A percentile compares a stretch with the other conserved stretches of the same genome.
Conservation (phyloP, 1,284 basidiomycete species). For the Melampsora americana region DNA sequence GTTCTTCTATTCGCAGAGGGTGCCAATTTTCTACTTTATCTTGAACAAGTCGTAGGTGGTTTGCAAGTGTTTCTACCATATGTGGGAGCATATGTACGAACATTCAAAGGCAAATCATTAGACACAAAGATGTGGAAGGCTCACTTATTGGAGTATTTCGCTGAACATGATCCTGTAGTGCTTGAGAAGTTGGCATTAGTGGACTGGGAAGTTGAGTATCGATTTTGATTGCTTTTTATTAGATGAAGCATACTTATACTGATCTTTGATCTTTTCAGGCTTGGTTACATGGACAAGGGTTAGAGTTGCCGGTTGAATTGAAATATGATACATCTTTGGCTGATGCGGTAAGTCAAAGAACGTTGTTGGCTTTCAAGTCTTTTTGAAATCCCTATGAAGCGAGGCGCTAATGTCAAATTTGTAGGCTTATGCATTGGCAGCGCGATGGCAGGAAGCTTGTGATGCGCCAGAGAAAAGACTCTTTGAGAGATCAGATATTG, state of each 20-base stretch:
- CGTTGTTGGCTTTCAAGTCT: neutral
- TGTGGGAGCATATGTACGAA: constrained; percentile 56
- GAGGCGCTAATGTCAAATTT: neutral
- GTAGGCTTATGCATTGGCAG: constrained; percentile 64
- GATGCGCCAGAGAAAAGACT: constrained; percentile 8
- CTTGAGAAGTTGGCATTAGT: constrained; percentile 68
- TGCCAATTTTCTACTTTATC: constrained; percentile 66
- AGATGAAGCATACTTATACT: neutral
- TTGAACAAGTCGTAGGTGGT: constrained; percentile 76
- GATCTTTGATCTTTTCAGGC: constrained; percentile 31
- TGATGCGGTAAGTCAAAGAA: constrained; percentile 57
- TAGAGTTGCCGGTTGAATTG: constrained; percentile 71
- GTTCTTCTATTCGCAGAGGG: constrained; percentile 54
- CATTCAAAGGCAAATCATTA: constrained; percentile 76
- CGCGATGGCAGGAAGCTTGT: constrained; percentile 70
- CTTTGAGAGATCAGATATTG: constrained; percentile 35
- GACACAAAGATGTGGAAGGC: constrained; percentile 82
- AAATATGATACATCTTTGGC: constrained; percentile 80
- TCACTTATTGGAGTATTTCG: constrained; percentile 78
- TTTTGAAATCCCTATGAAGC: neutral
- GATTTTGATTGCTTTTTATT: neutral
- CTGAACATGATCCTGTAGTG: constrained; percentile 62
- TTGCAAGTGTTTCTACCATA: constrained; percentile 62
- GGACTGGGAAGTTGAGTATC: constrained; percentile 67
- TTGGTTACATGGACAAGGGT: constrained; percentile 49